Conservation (phyloP, 2,329 filamentous ascomycete species). For the Teratosphaeria gauchensis region DNA sequence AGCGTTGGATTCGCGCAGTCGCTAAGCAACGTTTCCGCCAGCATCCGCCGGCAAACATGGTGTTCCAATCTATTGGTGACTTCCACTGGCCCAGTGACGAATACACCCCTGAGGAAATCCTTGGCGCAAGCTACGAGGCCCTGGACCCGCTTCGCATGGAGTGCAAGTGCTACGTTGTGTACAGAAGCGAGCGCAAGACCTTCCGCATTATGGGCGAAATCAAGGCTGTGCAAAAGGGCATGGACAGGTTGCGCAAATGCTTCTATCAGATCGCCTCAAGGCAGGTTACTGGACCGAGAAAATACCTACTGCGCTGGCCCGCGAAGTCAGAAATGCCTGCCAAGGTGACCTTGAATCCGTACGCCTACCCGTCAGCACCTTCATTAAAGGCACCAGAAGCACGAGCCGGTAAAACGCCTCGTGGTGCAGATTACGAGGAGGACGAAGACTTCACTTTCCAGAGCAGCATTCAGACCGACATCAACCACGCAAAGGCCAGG, state of each 20-base stretch:
- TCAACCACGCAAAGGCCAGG: not conserved
- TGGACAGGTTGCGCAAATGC: constrained; percentile 26
- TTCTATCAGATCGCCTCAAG: constrained; percentile 30
- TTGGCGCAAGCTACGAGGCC: constrained; percentile 34
- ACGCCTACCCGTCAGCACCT: not conserved
- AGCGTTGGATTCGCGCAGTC: constrained; percentile 16
- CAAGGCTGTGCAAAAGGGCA: constrained; percentile 20
- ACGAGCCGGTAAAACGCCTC: not conserved
- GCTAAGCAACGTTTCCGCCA: constrained; percentile 16
- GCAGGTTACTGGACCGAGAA: constrained; percentile 13
- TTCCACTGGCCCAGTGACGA: constrained; percentile 40
- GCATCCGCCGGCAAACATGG: constrained; percentile 12
- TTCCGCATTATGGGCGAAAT: constrained; percentile 25
- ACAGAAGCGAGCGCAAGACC: constrained; percentile 16
- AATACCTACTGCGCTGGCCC: constrained; percentile 20
- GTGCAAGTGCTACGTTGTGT: constrained; percentile 32
- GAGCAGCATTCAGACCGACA: not conserved
- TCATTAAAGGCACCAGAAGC: not conserved
- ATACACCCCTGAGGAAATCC: constrained; percentile 28
- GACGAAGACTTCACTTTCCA: not conserved
- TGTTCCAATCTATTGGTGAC: constrained; percentile 23
- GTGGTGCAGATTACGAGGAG: not conserved
- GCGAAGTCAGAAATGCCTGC: not conserved
- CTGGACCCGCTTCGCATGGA: constrained; percentile 36
- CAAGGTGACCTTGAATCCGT: not conserved